Conservation (phyloP, 2,329 filamentous ascomycete species). For the Elsinoe batatas region DNA sequence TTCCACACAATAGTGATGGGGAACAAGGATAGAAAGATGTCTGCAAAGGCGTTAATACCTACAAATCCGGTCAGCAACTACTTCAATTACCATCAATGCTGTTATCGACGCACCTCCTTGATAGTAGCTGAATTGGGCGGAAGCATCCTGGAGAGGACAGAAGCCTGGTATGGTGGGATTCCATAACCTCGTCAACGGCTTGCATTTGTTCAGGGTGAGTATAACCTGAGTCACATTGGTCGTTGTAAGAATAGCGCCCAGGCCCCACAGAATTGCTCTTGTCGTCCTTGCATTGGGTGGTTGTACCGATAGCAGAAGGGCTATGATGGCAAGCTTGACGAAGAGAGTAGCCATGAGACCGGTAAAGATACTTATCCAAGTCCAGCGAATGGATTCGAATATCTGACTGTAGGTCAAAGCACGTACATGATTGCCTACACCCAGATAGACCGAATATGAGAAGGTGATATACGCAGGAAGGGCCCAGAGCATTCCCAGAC, state of each 20-base stretch:
- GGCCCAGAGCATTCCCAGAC: neutral
- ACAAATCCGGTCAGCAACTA: neutral
- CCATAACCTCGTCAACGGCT: neutral
- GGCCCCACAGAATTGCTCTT: neutral
- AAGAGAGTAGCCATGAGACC: neutral
- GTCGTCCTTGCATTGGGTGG: neutral
- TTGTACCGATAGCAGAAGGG: neutral
- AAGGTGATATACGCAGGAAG: slow-evolving; percentile 11
- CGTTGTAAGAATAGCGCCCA: neutral
- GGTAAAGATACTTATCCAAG: slow-evolving; percentile 1
- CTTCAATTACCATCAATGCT: neutral
- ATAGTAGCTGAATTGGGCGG: neutral
- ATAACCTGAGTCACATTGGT: neutral
- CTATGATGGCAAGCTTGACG: neutral
- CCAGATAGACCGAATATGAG: neutral
- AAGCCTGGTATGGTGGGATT: neutral
- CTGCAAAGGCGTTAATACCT: neutral
- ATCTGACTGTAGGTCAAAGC: slow-evolving; percentile 9
- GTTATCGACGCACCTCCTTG: neutral
- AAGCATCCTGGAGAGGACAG: neutral
- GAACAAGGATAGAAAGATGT: neutral
- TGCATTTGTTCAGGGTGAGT: neutral
- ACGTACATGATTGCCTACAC: neutral
- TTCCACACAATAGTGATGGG: neutral
- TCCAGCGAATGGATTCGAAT: neutral